Conservation (phyloP, 2,329 filamentous ascomycete genomes). For the Podosphaera aphanis region DNA sequence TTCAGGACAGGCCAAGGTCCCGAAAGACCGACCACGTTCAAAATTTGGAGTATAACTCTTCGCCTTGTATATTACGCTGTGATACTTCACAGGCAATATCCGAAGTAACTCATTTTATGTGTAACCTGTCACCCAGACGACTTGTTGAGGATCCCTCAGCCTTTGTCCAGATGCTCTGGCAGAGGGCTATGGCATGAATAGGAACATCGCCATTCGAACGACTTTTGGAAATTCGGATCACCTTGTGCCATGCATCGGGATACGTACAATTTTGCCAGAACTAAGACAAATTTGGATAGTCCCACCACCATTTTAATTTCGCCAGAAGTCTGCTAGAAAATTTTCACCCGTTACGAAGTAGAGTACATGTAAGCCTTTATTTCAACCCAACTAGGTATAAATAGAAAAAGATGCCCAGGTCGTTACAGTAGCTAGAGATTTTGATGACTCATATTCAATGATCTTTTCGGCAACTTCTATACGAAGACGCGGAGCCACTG, state of each 20-base stretch:
- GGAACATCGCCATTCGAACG: not conserved
- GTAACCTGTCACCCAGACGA: not conserved
- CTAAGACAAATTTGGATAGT: no score
- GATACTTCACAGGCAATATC: not conserved
- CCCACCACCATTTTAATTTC: no score
- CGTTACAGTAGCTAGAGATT: no score
- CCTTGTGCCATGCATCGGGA: not conserved
- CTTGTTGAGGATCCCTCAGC: not conserved
- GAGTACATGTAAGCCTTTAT: no score
- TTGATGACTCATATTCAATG: no score
- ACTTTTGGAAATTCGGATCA: not conserved
- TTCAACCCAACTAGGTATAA: no score
- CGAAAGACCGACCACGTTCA: not conserved
- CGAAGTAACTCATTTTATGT: not conserved
- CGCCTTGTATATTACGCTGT: not conserved
- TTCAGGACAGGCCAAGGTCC: not conserved
- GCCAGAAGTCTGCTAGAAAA: no score
- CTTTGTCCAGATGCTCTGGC: not conserved
- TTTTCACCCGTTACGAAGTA: no score
- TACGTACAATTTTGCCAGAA: no score
- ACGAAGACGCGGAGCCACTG: no score
- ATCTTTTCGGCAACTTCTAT: no score
- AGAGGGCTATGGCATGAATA: not conserved
- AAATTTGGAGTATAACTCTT: not conserved
- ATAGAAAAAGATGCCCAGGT: no score